Base-by-base conservation (phyloP, 2,329 filamentous ascomycete species). In the Coleophoma cylindrospora region DNA sequence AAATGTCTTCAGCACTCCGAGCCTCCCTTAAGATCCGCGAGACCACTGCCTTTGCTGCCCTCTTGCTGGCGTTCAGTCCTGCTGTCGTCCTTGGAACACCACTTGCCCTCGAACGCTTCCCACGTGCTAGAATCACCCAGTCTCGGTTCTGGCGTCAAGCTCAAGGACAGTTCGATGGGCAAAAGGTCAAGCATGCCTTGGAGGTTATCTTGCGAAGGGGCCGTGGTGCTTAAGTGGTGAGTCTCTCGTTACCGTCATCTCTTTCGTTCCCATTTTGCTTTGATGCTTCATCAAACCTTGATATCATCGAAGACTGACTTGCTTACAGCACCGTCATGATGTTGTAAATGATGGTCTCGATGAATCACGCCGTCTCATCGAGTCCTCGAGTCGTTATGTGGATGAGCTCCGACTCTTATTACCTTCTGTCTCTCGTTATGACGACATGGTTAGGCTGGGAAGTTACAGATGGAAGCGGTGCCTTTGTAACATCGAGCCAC, bases 1-100 rank as follows among this genome's bases (percentile, higher is more conserved):
- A 17, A 13, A 43, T 44, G 41, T 44, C 41, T 15, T 32, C 41
- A 32, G 13, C 41, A 22, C 41, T 44, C 41, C 19, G 41, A 32
- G 22, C 41, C 41, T 44, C 41, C 11, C 22, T 44, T 12, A 44
- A 44, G 17, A 44, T 44, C 41, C 41, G 41, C 22, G 41, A 44
- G n/a, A 3, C 19, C 22, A 44, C 41, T 6, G 41, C 41, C 41
- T 44, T 44, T 21, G 41, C 41, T 27, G 41, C 41, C 32, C 41
- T 44, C 22, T 27, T 44, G 21, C 12, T 44, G 11, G 41, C 41
- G 11, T 44, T 44, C 41, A 27, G 19, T 8, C 41, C 41, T n/a
- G 41, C 41, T 21, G 9, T 44, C 21, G 21, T 44, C 41, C 21
- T 44, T 15, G 41, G 41, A n/a, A 44, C 41, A 22, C 41, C 41